A percentile compares a stretch with the other conserved stretches of the same genome.
Evolutionary conservation across 2,329 filamentous ascomycete genomes (phyloP).

Genomic region (Rhynchosporium agropyri): DNA sequence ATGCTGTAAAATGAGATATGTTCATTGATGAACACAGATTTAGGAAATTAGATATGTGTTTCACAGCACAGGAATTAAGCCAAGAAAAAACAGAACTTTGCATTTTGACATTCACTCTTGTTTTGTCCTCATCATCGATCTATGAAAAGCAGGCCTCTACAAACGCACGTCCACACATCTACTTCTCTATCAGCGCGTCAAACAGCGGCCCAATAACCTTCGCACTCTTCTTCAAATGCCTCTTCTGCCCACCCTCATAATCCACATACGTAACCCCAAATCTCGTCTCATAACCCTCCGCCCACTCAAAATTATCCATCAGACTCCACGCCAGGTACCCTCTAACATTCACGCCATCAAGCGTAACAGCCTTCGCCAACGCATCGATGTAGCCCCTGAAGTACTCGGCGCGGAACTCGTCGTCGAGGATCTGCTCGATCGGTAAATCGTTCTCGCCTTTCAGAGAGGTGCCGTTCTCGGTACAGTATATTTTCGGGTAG

Average conservation of each 20-base stretch:
- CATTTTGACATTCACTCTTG: background rate
- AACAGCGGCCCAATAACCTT: conserved; percentile 71
- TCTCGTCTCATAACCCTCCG: conserved; percentile 85
- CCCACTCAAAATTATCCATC: conserved; percentile 63
- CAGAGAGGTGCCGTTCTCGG: conserved; percentile 84
- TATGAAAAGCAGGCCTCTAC: background rate
- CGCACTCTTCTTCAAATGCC: conserved; percentile 83
- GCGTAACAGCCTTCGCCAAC: conserved; percentile 72
- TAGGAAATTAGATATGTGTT: too few species aligned
- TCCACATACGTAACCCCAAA: conserved; percentile 86
- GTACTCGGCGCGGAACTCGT: conserved; percentile 81
- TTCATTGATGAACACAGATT: too few species aligned
- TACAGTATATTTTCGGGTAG: conserved; percentile 79
- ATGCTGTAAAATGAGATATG: too few species aligned
- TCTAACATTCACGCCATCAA: conserved; percentile 47
- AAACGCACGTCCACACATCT: conserved; percentile 30
- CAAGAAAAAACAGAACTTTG: background rate
- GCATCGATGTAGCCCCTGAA: conserved; percentile 77
- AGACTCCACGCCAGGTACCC: conserved; percentile 66
- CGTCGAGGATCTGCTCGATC: conserved; percentile 71
- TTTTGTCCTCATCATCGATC: background rate
- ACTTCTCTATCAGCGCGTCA: conserved; percentile 68
- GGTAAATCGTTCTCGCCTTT: conserved; percentile 80
- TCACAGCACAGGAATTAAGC: too few species aligned
- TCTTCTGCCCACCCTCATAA: conserved; percentile 77